A percentile compares a stretch with the other conserved stretches of the same genome.
Conservation (phyloP, 140 eudicot genomes). For the Anethum foeniculum region DNA sequence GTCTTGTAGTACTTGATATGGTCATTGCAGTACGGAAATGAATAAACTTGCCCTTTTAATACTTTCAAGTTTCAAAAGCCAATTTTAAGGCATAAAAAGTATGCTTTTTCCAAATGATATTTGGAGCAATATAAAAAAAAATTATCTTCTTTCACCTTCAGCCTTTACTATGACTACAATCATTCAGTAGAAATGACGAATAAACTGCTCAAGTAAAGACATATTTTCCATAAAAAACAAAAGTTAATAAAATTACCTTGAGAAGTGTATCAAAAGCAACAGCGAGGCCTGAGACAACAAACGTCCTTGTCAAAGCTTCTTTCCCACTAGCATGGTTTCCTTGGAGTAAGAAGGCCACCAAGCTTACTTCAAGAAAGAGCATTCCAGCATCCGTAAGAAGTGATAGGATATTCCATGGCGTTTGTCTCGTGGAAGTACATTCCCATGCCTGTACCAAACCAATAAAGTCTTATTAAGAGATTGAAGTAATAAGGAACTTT, state of each 20-base stretch:
- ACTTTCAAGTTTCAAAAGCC: not conserved
- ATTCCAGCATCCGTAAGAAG: constrained; percentile 56
- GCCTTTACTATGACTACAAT: not conserved
- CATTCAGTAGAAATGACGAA: not conserved
- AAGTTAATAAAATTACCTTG: constrained; percentile 29
- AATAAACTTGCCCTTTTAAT: not conserved
- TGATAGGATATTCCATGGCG: constrained; percentile 54
- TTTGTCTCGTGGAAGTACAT: constrained; percentile 46
- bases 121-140: not conserved
- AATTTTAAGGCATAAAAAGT: not conserved
- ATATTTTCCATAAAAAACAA: not conserved
- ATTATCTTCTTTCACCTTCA: not conserved
- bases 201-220: not conserved
- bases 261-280: constrained; percentile 61
- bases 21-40: not conserved
- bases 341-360: constrained; percentile 74
- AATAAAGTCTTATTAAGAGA: not conserved
- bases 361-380: constrained; percentile 62
- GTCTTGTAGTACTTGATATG: not conserved
- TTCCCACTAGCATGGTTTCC: constrained; percentile 59
- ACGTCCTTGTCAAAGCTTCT: constrained; percentile 64
- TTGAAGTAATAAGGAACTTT: not conserved
- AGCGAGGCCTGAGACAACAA: constrained; percentile 49
- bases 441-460: constrained; percentile 51
- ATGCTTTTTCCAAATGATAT: not conserved